Percentiles rank a stretch among this genome's conserved stretches.
Conservation (phyloP, 208 protist species). For the Leishmania major region DNA sequence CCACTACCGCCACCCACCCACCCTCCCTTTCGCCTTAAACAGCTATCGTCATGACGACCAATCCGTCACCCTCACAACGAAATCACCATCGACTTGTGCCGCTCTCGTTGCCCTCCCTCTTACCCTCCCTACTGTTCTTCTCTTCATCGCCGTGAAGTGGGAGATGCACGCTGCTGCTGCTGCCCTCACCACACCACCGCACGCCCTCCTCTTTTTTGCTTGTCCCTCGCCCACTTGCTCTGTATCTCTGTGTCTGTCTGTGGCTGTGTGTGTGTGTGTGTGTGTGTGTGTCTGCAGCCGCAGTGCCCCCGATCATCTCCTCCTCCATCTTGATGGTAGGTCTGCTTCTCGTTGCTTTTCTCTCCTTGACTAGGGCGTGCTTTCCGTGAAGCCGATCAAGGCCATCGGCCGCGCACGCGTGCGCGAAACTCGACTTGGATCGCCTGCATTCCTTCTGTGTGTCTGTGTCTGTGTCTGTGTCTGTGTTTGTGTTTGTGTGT, state of each 20-base stretch:
- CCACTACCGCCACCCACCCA: no score
- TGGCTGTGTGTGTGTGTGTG: not conserved
- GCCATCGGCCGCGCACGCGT: no score
- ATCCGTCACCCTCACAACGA: not conserved
- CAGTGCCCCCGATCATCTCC: no score
- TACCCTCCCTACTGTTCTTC: not conserved
- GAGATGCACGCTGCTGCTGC: not conserved
- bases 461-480: no score
- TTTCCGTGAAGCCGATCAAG: no score
- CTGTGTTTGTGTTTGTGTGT: not conserved
- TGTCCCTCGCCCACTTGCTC: not conserved
- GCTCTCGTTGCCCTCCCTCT: not conserved
- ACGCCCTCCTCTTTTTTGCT: not conserved
- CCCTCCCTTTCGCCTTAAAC: not conserved
- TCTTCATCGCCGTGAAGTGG: not conserved
- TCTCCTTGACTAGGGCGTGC: no score
- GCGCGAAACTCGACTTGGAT: no score
- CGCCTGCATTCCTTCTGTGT: no score
- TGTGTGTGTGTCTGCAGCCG: no score
- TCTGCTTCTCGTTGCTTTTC: no score
- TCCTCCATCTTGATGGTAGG: no score
- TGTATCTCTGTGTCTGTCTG: not conserved
- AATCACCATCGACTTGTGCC: not conserved
- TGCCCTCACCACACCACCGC: not conserved
- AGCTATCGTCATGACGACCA: not conserved